Conservation (phyloP, 306 rosid species). For the Alnus glutinosa region DNA sequence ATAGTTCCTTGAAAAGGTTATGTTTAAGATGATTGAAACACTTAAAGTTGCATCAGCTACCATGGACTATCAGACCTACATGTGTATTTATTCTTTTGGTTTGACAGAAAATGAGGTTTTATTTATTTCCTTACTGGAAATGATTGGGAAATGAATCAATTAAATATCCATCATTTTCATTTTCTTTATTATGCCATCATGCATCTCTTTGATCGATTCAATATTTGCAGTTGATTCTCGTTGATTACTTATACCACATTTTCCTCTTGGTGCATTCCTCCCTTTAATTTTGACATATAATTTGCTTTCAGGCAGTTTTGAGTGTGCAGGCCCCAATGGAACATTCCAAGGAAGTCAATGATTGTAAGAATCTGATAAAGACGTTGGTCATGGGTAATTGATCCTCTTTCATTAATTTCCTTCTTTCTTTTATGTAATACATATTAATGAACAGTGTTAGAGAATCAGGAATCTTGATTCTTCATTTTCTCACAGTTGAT, state of each 20-base stretch:
- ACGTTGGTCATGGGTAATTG: constrained; percentile 96
- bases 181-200: constrained; percentile 11
- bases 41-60: background rate
- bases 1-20: background rate
- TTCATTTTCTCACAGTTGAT: background rate
- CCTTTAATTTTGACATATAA: constrained; percentile 20
- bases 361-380: constrained; percentile 92
- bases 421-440: background rate
- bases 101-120: background rate
- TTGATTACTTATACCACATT: background rate
- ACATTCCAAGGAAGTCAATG: constrained; percentile 93
- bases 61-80: background rate
- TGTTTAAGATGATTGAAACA: background rate
- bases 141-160: background rate
- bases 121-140: background rate
- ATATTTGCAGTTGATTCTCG: background rate
- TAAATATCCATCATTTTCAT: background rate
- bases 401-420: constrained; percentile 26
- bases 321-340: constrained; percentile 86
- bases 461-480: constrained; percentile 12
- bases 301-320: constrained; percentile 89
- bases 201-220: constrained; percentile 7
- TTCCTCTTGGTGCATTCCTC: background rate
- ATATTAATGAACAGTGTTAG: background rate
- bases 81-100: background rate